These are phyloP conservation scores for Scheffersomyces insectosa DNA, from an alignment of 1,139 yeast genomes.

Conservation along the genomic window DNA sequence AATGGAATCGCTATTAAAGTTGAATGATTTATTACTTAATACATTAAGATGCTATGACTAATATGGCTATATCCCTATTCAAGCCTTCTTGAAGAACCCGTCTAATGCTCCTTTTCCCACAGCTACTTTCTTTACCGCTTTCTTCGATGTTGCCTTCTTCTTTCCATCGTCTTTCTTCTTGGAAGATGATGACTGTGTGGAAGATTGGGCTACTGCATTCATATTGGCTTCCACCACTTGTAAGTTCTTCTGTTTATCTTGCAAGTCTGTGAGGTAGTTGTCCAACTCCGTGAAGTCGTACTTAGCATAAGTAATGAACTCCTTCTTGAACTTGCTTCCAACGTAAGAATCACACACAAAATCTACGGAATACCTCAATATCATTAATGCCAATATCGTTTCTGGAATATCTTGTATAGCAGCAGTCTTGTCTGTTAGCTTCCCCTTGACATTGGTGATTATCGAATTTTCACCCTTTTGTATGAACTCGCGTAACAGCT, in stretches of 20 bases:
- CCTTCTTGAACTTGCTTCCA: slow-evolving; percentile 14
- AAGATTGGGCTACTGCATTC: slow-evolving; percentile 23
- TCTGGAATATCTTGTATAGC: slow-evolving; percentile 24
- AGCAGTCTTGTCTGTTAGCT: slow-evolving; percentile 22
- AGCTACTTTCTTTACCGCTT: slow-evolving; percentile 41
- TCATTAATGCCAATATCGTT: slow-evolving; percentile 26
- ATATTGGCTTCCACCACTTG: slow-evolving; percentile 38
- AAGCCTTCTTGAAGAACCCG: slow-evolving; percentile 52
- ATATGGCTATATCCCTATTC: slow-evolving; percentile 1
- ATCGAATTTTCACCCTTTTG: slow-evolving; percentile 12
- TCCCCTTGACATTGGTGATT: slow-evolving; percentile 13
- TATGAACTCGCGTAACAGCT: slow-evolving; percentile 27
- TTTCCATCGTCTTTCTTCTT: slow-evolving; percentile 16
- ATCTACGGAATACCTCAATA: slow-evolving; percentile 27
- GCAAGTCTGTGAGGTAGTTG: slow-evolving; percentile 28
- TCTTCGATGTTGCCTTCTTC: slow-evolving; percentile 25
- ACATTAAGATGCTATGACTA: neutral
- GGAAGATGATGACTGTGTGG: slow-evolving; percentile 16
- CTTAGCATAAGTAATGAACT: slow-evolving; percentile 11
- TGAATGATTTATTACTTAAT: neutral
- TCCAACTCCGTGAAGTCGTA: slow-evolving; percentile 33
- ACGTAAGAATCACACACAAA: slow-evolving; percentile 31
- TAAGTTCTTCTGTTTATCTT: slow-evolving; percentile 25
- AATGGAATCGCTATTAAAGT: neutral
- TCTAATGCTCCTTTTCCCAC: slow-evolving; percentile 64